Conservation (phyloP, 805 yeast genomes). For the Tetrapisispora namnaoensis region DNA sequence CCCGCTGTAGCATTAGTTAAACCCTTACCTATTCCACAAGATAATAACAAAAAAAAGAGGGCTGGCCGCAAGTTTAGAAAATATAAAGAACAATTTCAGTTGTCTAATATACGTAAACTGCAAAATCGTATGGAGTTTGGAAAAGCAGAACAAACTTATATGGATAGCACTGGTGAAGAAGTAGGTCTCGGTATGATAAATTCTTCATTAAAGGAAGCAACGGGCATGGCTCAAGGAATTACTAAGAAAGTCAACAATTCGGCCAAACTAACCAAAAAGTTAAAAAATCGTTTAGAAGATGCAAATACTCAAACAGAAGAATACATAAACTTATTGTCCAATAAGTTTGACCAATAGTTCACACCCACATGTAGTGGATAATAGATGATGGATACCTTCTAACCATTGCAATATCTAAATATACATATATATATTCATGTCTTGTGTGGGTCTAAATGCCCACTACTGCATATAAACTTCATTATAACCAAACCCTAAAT, state of each 20-base stretch:
- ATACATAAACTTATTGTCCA: constrained; percentile 4
- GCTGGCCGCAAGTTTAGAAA: constrained; percentile 79
- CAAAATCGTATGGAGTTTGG: constrained; percentile 85
- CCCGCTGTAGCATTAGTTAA: constrained; percentile 65
- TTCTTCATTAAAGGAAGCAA: constrained; percentile 12
- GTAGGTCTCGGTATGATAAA: constrained; percentile 69
- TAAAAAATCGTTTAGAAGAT: constrained; percentile 39
- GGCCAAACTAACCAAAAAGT: constrained; percentile 52
- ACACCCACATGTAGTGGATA: too few relatives aligned
- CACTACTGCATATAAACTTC: too few relatives aligned
- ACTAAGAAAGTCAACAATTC: constrained; percentile 37
- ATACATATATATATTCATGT: too few relatives aligned
- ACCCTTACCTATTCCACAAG: constrained; percentile 65
- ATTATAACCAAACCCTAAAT: background rate
- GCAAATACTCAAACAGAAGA: constrained; percentile 16
- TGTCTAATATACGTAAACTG: constrained; percentile 72
- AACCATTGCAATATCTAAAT: too few relatives aligned
- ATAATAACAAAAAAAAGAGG: constrained; percentile 66
- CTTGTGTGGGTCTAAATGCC: too few relatives aligned
- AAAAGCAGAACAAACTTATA: constrained; percentile 49
- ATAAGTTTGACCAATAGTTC: background rate
- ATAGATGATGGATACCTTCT: too few relatives aligned
- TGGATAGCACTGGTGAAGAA: constrained; percentile 68
- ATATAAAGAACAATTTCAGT: constrained; percentile 67
- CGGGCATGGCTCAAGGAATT: constrained; percentile 15